Conservation (phyloP, 1,139 yeast species). For the Candida freyschussii region DNA sequence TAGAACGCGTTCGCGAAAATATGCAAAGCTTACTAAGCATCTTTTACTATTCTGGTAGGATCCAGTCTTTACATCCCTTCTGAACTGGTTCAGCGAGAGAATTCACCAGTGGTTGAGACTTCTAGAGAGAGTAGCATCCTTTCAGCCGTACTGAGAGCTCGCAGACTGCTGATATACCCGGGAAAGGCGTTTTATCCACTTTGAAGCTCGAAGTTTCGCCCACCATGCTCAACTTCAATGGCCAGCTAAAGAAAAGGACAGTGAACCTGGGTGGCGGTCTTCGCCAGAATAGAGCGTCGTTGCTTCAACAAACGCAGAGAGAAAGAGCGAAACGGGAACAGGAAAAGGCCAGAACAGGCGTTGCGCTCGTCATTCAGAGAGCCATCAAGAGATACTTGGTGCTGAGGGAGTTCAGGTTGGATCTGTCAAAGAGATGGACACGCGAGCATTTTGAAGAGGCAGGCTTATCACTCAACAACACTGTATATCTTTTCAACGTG, state of each 20-base stretch:
- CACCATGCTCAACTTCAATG: constrained; percentile 52
- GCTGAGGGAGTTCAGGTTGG: constrained; percentile 21
- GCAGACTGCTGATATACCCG: no score
- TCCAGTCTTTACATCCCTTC: no score
- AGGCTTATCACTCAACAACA: not conserved
- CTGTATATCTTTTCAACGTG: constrained; percentile 22
- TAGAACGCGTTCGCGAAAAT: no score
- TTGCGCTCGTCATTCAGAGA: constrained; percentile 49
- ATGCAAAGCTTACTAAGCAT: no score
- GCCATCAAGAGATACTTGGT: constrained; percentile 37
- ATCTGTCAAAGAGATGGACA: constrained; percentile 14
- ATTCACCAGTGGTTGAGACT: no score
- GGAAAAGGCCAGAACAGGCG: constrained; percentile 43
- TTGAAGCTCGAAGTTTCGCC: no score
- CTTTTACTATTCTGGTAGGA: no score
- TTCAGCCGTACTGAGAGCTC: no score
- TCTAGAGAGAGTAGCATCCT: no score
- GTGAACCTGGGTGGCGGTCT: constrained; percentile 75
- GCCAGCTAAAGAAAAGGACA: constrained; percentile 55
- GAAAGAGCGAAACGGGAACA: constrained; percentile 66
- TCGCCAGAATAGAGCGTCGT: constrained; percentile 32
- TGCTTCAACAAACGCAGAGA: constrained; percentile 55
- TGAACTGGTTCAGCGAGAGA: no score
- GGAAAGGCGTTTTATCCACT: no score
- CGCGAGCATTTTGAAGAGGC: constrained; percentile 1